phyloP scores from a whole-genome alignment of 495 filamentous ascomycete species.

The Polyplosphaeria fusca region DNA sequence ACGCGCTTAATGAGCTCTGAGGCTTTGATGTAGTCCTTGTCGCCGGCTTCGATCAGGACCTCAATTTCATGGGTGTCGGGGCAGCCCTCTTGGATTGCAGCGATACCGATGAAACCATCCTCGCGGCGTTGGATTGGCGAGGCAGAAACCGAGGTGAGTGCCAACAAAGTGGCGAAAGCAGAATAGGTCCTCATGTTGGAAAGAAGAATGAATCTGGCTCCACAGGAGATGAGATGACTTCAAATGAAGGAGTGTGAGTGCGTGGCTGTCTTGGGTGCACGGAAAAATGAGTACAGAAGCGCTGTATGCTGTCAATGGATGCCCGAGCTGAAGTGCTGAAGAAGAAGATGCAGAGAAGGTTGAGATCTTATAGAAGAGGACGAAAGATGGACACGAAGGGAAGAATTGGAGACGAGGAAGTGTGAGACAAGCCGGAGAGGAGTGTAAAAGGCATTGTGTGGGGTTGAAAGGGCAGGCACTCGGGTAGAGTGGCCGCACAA shows the following conservation, averaged over 20 bases:
- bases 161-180: constrained; percentile 21
- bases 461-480: constrained; percentile 1
- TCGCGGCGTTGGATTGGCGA: no score
- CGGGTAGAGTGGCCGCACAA: constrained; percentile 16
- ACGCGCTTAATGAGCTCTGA: constrained; percentile 39
- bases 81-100: no score
- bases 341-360: no score
- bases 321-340: no score
- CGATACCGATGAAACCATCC: no score
- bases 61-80: no score
- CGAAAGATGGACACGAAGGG: no score
- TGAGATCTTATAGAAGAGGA: background rate
- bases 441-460: background rate
- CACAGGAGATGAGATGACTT: constrained; percentile 1
- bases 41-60: constrained; percentile 35
- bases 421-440: background rate
- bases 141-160: constrained; percentile 8
- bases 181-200: constrained; percentile 27
- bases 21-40: constrained; percentile 43
- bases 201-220: constrained; percentile 7
- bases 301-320: constrained; percentile 22
- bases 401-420: background rate
- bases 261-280: constrained; percentile 6
- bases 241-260: constrained; percentile 2
- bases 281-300: constrained; percentile 12